Evolutionary conservation across 73 alveolate species (phyloP).

Genomic region (Paraurostyla sp.): DNA sequence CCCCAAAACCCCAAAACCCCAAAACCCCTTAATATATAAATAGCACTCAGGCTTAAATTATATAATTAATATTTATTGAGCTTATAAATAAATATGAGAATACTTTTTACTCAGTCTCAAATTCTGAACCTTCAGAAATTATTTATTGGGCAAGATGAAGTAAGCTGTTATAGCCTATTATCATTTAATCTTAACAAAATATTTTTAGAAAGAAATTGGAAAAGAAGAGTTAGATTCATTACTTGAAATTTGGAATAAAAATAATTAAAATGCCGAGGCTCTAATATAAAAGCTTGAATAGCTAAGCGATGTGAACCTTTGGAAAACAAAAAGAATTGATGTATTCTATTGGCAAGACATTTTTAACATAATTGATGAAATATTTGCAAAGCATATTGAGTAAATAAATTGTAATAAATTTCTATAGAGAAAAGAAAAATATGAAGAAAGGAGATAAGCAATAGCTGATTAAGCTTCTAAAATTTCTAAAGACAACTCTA

Average conservation of each 20-base stretch:
- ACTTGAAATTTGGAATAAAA: not conserved
- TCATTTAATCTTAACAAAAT: not conserved
- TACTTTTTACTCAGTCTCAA: not conserved
- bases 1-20: too few species aligned
- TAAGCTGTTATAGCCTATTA: not conserved
- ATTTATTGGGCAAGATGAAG: not conserved
- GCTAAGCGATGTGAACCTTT: constrained; percentile 4
- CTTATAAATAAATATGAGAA: constrained; percentile 33
- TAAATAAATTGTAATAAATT: not conserved
- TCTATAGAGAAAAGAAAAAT: not conserved
- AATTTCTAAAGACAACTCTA: not conserved
- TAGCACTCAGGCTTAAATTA: too few species aligned
- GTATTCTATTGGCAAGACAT: not conserved
- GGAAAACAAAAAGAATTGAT: constrained; percentile 1
- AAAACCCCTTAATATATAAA: too few species aligned
- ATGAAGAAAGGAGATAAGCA: not conserved
- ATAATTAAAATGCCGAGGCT: not conserved
- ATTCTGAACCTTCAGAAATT: not conserved
- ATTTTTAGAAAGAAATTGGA: not conserved
- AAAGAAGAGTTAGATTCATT: not conserved
- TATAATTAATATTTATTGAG: not conserved
- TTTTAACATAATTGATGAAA: not conserved
- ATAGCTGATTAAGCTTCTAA: not conserved
- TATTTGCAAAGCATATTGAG: not conserved
- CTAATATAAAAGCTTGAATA: not conserved